phyloP scores from a whole-genome alignment of 1,284 basidiomycete species.

The Irpex rosettiformis region DNA sequence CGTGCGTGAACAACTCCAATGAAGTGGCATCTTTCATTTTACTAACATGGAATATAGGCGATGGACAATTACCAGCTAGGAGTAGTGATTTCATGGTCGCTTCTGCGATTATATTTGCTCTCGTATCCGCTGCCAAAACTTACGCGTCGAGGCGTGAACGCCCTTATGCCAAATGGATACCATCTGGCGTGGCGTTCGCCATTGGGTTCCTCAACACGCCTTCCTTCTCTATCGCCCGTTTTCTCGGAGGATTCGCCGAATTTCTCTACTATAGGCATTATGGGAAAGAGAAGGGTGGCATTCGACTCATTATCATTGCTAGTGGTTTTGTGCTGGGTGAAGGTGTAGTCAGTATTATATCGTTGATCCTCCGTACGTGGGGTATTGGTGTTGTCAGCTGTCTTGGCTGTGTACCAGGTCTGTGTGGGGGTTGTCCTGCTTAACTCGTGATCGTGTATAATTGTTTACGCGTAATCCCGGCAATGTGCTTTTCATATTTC shows the following conservation, averaged over 20 bases:
- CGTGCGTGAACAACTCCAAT: slow-evolving; percentile 42
- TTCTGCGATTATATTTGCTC: slow-evolving; percentile 71
- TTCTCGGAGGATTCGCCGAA: slow-evolving; percentile 86
- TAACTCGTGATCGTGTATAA: neutral
- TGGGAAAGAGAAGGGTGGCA: slow-evolving; percentile 50
- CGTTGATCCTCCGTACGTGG: slow-evolving; percentile 70
- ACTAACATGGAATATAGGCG: slow-evolving; percentile 41
- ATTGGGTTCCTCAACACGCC: slow-evolving; percentile 95
- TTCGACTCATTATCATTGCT: slow-evolving; percentile 83
- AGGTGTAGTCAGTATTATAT: slow-evolving; percentile 83
- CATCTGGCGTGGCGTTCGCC: slow-evolving; percentile 87
- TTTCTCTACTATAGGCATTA: slow-evolving; percentile 58
- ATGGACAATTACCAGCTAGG: slow-evolving; percentile 79
- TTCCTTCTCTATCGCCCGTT: slow-evolving; percentile 88
- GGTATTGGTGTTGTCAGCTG: slow-evolving; percentile 80
- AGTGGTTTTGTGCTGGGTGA: slow-evolving; percentile 96
- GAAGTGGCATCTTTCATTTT: neutral
- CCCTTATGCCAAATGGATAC: slow-evolving; percentile 70
- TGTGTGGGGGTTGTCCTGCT: slow-evolving; percentile 63
- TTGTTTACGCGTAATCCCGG: neutral
- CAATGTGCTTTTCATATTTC: neutral
- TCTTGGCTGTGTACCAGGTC: slow-evolving; percentile 75
- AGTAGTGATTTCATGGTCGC: slow-evolving; percentile 78
- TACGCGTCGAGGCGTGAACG: slow-evolving; percentile 45
- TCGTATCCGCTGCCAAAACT: slow-evolving; percentile 67